Evolutionary conservation across 768 basidiomycete species (phyloP), one percentile per base, ranked within the genome.

Genomic region (Suillus fuscotomentosus): DNA sequence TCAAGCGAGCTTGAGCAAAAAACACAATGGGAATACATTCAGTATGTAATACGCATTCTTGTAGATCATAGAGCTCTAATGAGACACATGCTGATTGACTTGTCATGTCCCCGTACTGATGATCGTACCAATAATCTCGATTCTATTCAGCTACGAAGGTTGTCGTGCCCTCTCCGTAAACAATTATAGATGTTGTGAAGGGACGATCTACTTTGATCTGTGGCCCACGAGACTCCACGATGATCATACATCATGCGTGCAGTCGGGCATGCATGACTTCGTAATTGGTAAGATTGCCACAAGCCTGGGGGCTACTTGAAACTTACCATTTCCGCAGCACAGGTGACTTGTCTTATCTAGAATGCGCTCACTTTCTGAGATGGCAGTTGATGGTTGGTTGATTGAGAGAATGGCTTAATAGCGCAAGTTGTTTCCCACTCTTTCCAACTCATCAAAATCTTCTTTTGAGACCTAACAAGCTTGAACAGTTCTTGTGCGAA

Each of bases 401-500:
- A 27, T 41, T 59, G 57, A 20, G 41, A 41, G 57, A 41, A 59
- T 59, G 57, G 24, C 15, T 59, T 2, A 13, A 42, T 59, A 24
- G 39, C 24, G 6, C 17, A 42, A 13, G 5, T 10, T 5, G 31
- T 31, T 62, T 62, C 61, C 56, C 61, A 62, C 61, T 62, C 38
- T 38, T 22, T 41, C 50, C 51, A 41, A 17, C 60, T 48, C 24
- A 48, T 53, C 60, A 14, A n/a, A 4, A 36, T 36, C 31, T 36
- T 45, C 27, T 11, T 14, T 50, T 10, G 38, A 62, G 55, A 62
- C 55, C 38, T 51, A 38, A 24, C 54, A 39, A 34, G 39, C 24
- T 20, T 5, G 54, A 60, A 15, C 36, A 17, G 24, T 62, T 42
- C 55, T 54, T 62, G 61, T 62, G 61, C 61, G 61, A 62, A 62